Evolutionary conservation across 805 yeast species (phyloP).

Genomic region (Spathaspora hagerdaliae): DNA sequence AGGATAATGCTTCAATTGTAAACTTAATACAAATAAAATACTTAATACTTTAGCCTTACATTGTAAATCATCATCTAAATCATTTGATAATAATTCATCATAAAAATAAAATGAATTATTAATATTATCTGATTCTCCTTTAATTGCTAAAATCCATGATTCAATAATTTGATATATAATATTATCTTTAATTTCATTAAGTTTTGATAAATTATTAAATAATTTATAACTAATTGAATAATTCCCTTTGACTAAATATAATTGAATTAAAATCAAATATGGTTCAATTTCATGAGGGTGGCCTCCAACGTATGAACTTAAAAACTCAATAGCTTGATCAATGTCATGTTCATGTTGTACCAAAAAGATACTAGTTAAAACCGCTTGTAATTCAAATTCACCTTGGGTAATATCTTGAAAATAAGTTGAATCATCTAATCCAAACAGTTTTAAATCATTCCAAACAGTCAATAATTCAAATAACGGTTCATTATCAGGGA

Average conservation of each 20-base stretch:
- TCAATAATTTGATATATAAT: conserved; percentile 75
- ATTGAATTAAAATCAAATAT: conserved; percentile 36
- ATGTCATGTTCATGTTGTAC: conserved; percentile 32
- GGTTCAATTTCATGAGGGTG: conserved; percentile 33
- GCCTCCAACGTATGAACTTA: conserved; percentile 21
- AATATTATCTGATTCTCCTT: conserved; percentile 40
- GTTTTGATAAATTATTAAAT: conserved; percentile 29
- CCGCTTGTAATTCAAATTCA: conserved; percentile 37
- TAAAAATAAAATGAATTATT: conserved; percentile 52
- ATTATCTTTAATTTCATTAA: conserved; percentile 49
- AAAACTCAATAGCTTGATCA: conserved; percentile 32
- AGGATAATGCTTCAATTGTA: conserved; percentile 74
- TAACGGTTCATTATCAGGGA: conserved; percentile 30
- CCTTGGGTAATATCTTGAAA: conserved; percentile 36
- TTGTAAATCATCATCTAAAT: conserved; percentile 33
- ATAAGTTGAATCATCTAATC: conserved; percentile 40
- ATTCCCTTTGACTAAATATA: conserved; percentile 35
- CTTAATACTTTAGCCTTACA: conserved; percentile 38
- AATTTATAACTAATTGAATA: conserved; percentile 29
- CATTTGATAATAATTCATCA: conserved; percentile 71
- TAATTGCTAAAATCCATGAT: conserved; percentile 51
- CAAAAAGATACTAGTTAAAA: conserved; percentile 35
- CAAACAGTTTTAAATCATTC: conserved; percentile 40
- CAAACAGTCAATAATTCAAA: conserved; percentile 39
- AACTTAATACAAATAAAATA: conserved; percentile 68